Conservation (phyloP, 306 rosid species). For the Rubus idaeus region DNA sequence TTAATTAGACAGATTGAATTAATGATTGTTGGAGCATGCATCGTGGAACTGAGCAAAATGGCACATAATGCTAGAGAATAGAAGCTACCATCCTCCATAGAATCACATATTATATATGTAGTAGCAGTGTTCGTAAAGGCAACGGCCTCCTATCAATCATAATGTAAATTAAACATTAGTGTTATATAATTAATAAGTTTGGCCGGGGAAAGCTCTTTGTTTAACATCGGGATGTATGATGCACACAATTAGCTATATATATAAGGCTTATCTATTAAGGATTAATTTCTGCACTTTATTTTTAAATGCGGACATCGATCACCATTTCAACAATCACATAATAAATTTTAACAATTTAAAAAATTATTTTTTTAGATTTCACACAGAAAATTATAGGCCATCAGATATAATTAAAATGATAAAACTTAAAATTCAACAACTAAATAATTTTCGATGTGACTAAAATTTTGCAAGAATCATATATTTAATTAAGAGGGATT, state of each 20-base stretch:
- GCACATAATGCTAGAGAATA: conserved; percentile 20
- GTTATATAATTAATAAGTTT: neutral
- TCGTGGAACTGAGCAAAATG: conserved; percentile 9
- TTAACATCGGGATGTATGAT: neutral
- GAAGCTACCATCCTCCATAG: conserved; percentile 22
- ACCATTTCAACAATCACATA: no score
- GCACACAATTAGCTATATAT: neutral
- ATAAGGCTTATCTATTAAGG: neutral
- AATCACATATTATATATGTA: conserved; percentile 1
- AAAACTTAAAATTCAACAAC: no score
- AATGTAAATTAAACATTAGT: neutral
- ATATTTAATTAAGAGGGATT: no score
- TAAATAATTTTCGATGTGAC: no score
- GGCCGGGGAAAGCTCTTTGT: neutral
- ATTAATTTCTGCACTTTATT: no score
- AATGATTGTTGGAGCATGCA: conserved; percentile 7
- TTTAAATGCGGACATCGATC: no score
- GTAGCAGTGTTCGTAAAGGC: conserved; percentile 20
- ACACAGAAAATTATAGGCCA: no score
- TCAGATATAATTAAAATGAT: no score
- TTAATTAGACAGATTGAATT: neutral
- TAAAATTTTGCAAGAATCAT: no score
- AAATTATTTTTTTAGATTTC: no score
- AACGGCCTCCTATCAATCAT: conserved; percentile 9
- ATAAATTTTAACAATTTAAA: no score